Percentiles rank a stretch among this genome's conserved stretches.
These are phyloP conservation scores for Colletotrichum viniferum DNA, from an alignment of 2,329 filamentous ascomycete genomes.

Conservation along the genomic window DNA sequence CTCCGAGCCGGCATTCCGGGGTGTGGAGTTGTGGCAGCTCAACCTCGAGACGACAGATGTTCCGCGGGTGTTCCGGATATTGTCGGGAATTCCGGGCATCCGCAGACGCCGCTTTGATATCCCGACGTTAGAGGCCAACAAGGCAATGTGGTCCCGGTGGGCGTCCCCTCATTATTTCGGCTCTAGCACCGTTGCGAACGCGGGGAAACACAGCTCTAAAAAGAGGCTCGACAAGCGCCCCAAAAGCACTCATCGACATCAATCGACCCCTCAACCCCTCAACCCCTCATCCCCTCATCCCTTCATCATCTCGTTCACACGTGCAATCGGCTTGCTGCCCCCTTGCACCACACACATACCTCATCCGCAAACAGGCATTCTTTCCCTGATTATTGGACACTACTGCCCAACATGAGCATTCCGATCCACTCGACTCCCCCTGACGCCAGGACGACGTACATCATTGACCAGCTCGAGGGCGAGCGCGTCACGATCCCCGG, in stretches of 20 bases:
- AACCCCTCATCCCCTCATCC: background rate
- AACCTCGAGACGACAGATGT: background rate
- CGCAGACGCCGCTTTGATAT: background rate
- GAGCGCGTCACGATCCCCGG: conserved; percentile 57
- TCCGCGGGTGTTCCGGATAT: background rate
- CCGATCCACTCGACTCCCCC: conserved; percentile 39
- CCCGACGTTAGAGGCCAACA: background rate
- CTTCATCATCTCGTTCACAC: background rate
- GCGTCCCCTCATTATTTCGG: background rate
- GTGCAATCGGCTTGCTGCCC: background rate
- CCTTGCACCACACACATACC: background rate
- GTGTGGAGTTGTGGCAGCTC: background rate
- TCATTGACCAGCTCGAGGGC: conserved; percentile 53
- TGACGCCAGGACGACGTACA: conserved; percentile 42
- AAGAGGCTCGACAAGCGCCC: conserved; percentile 2
- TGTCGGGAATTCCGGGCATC: background rate
- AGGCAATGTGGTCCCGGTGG: background rate
- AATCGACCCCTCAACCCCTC: background rate
- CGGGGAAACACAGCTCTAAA: conserved; percentile 4
- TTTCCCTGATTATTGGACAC: background rate
- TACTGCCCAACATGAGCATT: conserved; percentile 30
- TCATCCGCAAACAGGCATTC: background rate
- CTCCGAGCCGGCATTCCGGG: background rate
- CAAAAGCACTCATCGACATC: background rate
- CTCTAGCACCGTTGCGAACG: background rate